Evolutionary conservation across 257 asterid genomes (phyloP).

Genomic region (Gentiana dahurica): DNA sequence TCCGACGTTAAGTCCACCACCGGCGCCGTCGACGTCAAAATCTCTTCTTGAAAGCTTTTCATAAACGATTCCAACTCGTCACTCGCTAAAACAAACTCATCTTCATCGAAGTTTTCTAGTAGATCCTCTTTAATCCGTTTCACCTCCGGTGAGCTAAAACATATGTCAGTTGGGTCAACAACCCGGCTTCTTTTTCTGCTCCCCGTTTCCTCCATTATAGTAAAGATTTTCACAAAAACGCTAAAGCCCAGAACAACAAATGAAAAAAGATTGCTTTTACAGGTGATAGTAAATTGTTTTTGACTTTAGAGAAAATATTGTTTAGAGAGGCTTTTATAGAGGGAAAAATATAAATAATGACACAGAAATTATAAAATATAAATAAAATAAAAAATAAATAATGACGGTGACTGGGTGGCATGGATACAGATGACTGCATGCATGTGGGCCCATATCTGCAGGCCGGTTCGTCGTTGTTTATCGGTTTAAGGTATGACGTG

Average conservation of each 20-base stretch:
- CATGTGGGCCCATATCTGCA: no score
- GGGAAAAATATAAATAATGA: conserved; percentile 12
- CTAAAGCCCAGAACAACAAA: neutral
- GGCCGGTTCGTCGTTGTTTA: no score
- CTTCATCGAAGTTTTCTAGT: conserved; percentile 40
- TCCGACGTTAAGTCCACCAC: conserved; percentile 33
- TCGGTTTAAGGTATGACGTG: no score
- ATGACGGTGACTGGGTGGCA: conserved; percentile 33
- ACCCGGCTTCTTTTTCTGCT: conserved; percentile 41
- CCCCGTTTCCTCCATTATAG: conserved; percentile 32
- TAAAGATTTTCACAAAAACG: neutral
- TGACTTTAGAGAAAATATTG: no score
- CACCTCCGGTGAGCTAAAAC: conserved; percentile 49
- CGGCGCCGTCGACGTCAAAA: conserved; percentile 11
- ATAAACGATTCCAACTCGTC: conserved; percentile 68
- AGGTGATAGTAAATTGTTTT: neutral
- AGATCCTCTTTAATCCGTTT: conserved; percentile 60
- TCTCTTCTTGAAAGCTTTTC: conserved; percentile 79
- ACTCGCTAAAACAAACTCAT: conserved; percentile 30
- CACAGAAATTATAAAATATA: neutral
- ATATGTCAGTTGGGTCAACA: conserved; percentile 29
- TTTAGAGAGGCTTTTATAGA: conserved; percentile 22
- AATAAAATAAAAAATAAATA: conserved; percentile 8
- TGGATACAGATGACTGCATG: neutral
- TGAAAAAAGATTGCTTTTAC: neutral